phyloP scores from a whole-genome alignment of 2,329 filamentous ascomycete genomes.

The Aaosphaeria arxii region DNA sequence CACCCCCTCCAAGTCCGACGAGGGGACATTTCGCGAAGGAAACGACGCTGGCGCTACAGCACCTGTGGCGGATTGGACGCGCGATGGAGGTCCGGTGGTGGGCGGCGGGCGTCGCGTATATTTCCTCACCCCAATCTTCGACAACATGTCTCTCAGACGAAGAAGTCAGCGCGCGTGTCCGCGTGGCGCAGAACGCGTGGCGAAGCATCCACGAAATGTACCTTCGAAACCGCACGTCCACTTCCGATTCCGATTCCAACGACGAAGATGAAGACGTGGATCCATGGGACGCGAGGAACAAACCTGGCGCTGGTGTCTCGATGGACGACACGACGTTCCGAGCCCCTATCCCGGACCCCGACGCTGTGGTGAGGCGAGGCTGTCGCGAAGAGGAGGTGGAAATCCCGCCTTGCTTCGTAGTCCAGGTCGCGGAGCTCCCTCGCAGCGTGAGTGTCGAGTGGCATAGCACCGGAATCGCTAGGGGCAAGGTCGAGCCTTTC shows the following conservation, averaged over 20 bases:
- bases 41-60: conserved; percentile 74
- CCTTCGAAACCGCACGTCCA: conserved; percentile 38
- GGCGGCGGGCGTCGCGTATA: conserved; percentile 72
- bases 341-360: neutral
- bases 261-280: conserved; percentile 54
- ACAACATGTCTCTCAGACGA: neutral
- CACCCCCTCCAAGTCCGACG: conserved; percentile 46
- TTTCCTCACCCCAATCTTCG: conserved; percentile 34
- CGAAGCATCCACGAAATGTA: conserved; percentile 18
- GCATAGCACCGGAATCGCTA: conserved; percentile 64
- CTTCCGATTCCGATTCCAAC: conserved; percentile 47
- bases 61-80: conserved; percentile 78
- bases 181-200: conserved; percentile 47
- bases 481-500: neutral
- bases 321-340: neutral
- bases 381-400: neutral
- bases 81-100: conserved; percentile 72
- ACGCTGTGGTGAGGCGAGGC: neutral
- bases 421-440: conserved; percentile 74
- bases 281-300: conserved; percentile 64
- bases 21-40: conserved; percentile 45
- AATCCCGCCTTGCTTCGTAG: conserved; percentile 67
- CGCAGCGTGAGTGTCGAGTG: conserved; percentile 76
- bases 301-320: neutral
- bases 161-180: conserved; percentile 21